Conservation (phyloP, 2,329 filamentous ascomycete species). For the Paradendryphiella salina region DNA sequence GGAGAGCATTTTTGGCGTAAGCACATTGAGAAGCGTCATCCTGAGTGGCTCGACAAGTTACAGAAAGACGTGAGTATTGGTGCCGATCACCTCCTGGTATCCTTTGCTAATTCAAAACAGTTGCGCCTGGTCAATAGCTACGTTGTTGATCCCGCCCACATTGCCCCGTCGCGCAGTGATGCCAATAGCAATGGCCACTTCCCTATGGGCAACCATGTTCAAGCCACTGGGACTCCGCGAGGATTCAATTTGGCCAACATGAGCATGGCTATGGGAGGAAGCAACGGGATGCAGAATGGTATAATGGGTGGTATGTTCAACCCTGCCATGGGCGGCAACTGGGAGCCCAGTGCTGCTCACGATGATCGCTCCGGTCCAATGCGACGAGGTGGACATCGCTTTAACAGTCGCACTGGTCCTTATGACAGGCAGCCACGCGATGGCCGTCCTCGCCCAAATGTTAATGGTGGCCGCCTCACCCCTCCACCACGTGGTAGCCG, state of each 20-base stretch:
- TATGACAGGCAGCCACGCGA: constrained; percentile 49
- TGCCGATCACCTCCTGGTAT: not conserved
- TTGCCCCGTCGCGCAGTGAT: constrained; percentile 89
- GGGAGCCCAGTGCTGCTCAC: constrained; percentile 55
- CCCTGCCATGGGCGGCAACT: constrained; percentile 54
- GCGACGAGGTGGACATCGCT: constrained; percentile 47
- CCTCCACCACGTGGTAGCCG: constrained; percentile 55
- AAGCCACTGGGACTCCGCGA: constrained; percentile 78
- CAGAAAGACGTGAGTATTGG: constrained; percentile 73
- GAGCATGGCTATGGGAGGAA: constrained; percentile 62
- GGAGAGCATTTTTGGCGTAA: constrained; percentile 97
- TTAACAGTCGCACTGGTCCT: constrained; percentile 47
- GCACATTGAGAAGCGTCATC: constrained; percentile 93
- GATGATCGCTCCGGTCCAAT: constrained; percentile 50
- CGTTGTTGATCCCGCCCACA: constrained; percentile 90
- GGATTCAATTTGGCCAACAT: constrained; percentile 86
- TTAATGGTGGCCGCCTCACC: constrained; percentile 54
- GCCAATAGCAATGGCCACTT: constrained; percentile 96
- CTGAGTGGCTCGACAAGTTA: constrained; percentile 80
- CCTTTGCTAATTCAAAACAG: constrained; percentile 52
- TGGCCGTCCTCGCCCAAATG: constrained; percentile 52
- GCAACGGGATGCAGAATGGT: constrained; percentile 50
- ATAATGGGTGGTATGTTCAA: constrained; percentile 55
- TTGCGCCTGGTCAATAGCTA: constrained; percentile 91
- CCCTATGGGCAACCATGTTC: constrained; percentile 73